Percentiles rank a stretch among this genome's conserved stretches.
phyloP scores from a whole-genome alignment of 2,329 filamentous ascomycete species.

The Geosmithia flava region DNA sequence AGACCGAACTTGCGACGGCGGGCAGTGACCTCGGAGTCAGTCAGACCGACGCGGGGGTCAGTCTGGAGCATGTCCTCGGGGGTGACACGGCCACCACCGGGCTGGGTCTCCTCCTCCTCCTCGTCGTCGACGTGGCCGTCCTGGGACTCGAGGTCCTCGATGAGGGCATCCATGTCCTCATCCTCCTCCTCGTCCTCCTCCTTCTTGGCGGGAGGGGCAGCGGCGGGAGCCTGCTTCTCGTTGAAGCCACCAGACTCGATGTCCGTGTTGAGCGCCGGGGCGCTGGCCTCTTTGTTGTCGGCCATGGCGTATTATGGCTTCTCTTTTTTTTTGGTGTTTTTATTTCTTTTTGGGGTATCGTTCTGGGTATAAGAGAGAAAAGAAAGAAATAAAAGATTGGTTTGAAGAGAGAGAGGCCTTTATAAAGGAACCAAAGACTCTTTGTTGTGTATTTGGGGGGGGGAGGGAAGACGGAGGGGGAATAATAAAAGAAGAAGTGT shows the following conservation, averaged over 20 bases:
- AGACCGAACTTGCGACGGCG: constrained; percentile 63
- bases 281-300: constrained; percentile 34
- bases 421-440: too few relatives aligned
- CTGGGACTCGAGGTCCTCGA: constrained; percentile 75
- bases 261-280: constrained; percentile 48
- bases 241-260: constrained; percentile 54
- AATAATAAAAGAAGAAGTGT: constrained; percentile 15
- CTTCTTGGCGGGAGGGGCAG: constrained; percentile 21
- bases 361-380: constrained; percentile 3
- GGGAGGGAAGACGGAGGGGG: constrained; percentile 1
- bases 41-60: constrained; percentile 60
- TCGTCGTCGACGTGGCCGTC: constrained; percentile 58
- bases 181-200: constrained; percentile 57
- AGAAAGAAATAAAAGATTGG: background rate
- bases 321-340: background rate
- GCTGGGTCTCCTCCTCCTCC: constrained; percentile 39
- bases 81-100: constrained; percentile 46
- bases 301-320: too few relatives aligned
- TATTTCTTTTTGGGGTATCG: background rate
- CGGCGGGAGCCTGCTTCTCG: constrained; percentile 39
- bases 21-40: constrained; percentile 51
- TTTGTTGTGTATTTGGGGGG: too few relatives aligned
- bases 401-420: background rate
- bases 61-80: constrained; percentile 71
- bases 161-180: constrained; percentile 76